Evolutionary conservation across 768 basidiomycete species (phyloP), one percentile per base, ranked within the genome.

Genomic region (Xerocomus spinulosus): DNA sequence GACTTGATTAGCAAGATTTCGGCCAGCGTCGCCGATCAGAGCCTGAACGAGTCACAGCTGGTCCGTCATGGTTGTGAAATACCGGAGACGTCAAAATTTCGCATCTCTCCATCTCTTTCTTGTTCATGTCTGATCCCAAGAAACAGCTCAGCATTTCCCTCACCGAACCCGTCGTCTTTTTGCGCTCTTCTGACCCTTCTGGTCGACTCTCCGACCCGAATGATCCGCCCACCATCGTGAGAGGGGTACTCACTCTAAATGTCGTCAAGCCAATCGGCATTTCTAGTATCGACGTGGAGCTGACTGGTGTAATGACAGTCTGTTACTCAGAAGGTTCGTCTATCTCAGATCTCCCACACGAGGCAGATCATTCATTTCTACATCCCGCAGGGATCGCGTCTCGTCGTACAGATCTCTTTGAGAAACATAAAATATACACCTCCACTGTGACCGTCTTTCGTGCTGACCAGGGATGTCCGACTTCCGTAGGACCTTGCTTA

Each of bases 281-380:
- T 52, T 84, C 87, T 32, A 88, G 80, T 54, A 93, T 99, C 44
- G 84, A 86, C 44, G 75, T 94, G 35, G 83, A 86, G 61, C 69
- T 98, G 24, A 72, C 80, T 25, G 94, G 88, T 4, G 81, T 76
- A 46, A 72, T 81, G 14, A 68, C 76, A 14, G 82, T 83, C 6
- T 77, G 82, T 36, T 92, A 87, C 85, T 85, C 88, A 12, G 95
- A 97, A 76, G 91, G 95, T 92, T 46, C 41, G 79, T 66, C 9
- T 44, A 62, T 41, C 30, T 18, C 29, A 23, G 28, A 29, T 48
- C 48, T 47, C 23, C 25, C n/a, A 9, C 36, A 25, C n/a, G n/a
- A 30, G 23, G 13, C 48, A 36, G 24, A 43, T 3, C 38, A 12
- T 30, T 13, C n/a, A n/a, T 18, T 35, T 3, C 26, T 18, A 34